Base-by-base conservation (phyloP, 2,329 filamentous ascomycete species). In the Cytospora piceicola region DNA sequence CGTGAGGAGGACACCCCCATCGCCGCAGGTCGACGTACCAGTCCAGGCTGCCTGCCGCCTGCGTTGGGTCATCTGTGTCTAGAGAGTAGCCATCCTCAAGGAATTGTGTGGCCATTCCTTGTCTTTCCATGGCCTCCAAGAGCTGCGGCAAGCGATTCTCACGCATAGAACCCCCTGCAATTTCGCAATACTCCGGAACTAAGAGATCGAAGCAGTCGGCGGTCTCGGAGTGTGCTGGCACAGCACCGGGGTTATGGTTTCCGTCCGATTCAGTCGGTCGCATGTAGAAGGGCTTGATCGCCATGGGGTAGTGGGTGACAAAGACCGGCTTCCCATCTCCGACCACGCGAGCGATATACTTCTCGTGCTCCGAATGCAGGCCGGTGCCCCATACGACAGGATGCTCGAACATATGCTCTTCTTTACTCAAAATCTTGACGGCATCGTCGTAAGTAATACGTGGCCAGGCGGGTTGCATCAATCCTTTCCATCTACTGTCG, bases 181-280 rank as follows among this genome's bases (percentile, higher is more conserved):
- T 85, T 78, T 97, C 94, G 74, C 92, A 93, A 65, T 94, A 83
- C 66, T 93, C 91, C 20, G 93, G 93, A 20, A 97, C 88, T 20
- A 97, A 82, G 57, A 97, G 85, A 76, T 97, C 94, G 75, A 97
- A 97, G 78, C 93, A 96, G 67, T 93, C 92, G 15, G 93, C 93
- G 5, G 93, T 96, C 17, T 49, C 51, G 15, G 20, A 51, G 15
- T 17, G 20, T 52, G 17, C 9, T 24, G 59, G 27, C 3, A 11
- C 15, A 46, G 34, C 24, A 34, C 4, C 32, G 20, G 53, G 32
- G 11, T 11, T 51, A 20, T 20, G 51, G 17, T n/a, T 30, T 30
- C 14, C 56, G 15, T 36, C 36, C 20, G 27, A 17, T 27, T 24
- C 20, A 15, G 66, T 63, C 20, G 59, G 59, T 39, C 84, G 77